Conservation (phyloP, 257 asterid species). For the Nicotiana tabacum region DNA sequence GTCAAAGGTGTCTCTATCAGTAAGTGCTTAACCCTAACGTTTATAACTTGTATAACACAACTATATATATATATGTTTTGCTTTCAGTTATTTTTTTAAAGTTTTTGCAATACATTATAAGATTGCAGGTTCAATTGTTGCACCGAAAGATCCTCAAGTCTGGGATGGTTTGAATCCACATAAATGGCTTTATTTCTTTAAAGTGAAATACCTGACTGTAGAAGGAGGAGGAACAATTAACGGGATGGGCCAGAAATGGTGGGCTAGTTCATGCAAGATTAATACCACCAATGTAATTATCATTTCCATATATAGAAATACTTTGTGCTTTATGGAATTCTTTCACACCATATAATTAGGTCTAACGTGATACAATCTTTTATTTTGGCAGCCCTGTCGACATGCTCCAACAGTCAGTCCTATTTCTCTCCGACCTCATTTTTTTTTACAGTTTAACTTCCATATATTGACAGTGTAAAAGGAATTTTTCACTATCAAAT, state of each 20-base stretch:
- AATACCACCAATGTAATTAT: slow-evolving; percentile 56
- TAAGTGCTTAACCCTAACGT: slow-evolving; percentile 22
- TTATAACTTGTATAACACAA: background rate
- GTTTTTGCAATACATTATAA: slow-evolving; percentile 13
- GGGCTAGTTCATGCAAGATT: slow-evolving; percentile 87
- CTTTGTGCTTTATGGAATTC: background rate
- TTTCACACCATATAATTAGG: background rate
- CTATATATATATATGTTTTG: background rate
- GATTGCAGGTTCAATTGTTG: slow-evolving; percentile 63
- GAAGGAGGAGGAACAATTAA: slow-evolving; percentile 72
- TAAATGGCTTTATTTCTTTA: slow-evolving; percentile 79
- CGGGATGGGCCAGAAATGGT: slow-evolving; percentile 77
- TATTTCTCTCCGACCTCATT: background rate
- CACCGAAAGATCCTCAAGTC: slow-evolving; percentile 58
- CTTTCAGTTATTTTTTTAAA: background rate
- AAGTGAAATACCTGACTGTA: slow-evolving; percentile 50
- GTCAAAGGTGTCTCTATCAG: slow-evolving; percentile 54
- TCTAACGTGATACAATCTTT: slow-evolving; percentile 7
- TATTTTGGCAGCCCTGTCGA: slow-evolving; percentile 67
- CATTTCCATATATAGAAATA: too few species aligned
- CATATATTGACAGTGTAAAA: background rate
- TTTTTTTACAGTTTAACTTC: background rate
- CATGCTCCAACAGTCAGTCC: slow-evolving; percentile 85
- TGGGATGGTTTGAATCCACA: slow-evolving; percentile 55
- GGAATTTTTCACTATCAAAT: background rate